Percentiles rank a stretch among this genome's conserved stretches.
Conservation (phyloP, 441 rosid genomes). For the Arabidopsis hybrid region DNA sequence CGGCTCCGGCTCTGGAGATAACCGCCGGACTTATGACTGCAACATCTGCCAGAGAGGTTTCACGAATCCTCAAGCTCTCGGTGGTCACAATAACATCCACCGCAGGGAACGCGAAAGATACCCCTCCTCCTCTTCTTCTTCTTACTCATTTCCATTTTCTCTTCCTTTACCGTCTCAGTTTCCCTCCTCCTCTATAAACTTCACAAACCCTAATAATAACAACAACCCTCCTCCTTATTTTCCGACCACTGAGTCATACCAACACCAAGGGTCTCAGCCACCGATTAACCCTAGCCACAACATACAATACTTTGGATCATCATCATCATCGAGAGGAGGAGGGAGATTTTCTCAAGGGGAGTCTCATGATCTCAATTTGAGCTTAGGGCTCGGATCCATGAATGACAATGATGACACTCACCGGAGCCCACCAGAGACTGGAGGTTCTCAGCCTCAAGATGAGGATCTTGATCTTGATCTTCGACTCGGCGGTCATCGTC, state of each 20-base stretch:
- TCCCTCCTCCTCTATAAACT: constrained; percentile 8
- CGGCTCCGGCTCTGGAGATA: constrained; percentile 16
- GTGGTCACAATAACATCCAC: constrained; percentile 87
- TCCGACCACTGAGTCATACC: constrained; percentile 35
- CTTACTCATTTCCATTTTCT: constrained; percentile 18
- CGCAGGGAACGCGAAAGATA: constrained; percentile 28
- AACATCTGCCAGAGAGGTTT: constrained; percentile 80
- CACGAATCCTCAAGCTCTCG: constrained; percentile 88
- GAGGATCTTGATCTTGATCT: constrained; percentile 92
- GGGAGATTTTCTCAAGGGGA: constrained; percentile 23
- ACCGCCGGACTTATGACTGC: constrained; percentile 65
- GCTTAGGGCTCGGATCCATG: constrained; percentile 56
- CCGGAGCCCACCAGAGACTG: constrained; percentile 22
- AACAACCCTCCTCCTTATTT: constrained; percentile 24
- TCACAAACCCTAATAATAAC: constrained; percentile 20
- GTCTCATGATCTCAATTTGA: constrained; percentile 60
- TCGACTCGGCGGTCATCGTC: constrained; percentile 51
- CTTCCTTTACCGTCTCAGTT: constrained; percentile 14
- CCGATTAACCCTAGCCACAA: constrained; percentile 25
- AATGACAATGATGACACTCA: constrained; percentile 35
- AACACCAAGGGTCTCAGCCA: constrained; percentile 29
- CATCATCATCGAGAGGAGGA: constrained; percentile 16
- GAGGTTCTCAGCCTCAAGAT: constrained; percentile 43
- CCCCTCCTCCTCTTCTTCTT: constrained; percentile 11
- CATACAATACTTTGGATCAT: constrained; percentile 25